phyloP scores from a whole-genome alignment of 129 eudicot genomes.

The Centaurea solstitialis region DNA sequence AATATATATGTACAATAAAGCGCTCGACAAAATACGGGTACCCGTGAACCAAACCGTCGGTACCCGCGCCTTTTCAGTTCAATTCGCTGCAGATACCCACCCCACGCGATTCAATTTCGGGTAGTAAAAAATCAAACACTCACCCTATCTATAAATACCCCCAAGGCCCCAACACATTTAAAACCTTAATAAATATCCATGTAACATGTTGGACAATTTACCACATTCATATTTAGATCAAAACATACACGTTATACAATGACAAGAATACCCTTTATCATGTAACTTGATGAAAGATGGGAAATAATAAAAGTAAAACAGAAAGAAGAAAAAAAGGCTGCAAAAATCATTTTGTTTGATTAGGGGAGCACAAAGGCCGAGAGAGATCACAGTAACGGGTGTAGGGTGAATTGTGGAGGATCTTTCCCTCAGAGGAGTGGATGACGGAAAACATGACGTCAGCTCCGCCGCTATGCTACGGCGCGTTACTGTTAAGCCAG shows the following conservation, averaged over 20 bases:
- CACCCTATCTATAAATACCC: no score
- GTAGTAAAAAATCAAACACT: no score
- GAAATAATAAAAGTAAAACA: not conserved
- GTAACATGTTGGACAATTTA: no score
- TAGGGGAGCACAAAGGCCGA: slow-evolving; percentile 23
- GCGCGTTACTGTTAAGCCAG: slow-evolving; percentile 5
- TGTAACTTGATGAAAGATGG: not conserved
- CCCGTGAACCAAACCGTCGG: no score
- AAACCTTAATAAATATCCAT: no score
- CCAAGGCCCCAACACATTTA: no score
- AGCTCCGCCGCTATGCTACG: slow-evolving; percentile 40
- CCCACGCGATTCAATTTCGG: no score
- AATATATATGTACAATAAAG: no score
- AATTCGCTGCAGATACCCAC: no score
- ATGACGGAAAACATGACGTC: slow-evolving; percentile 39
- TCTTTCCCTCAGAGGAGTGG: not conserved
- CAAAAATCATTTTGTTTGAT: slow-evolving; percentile 13
- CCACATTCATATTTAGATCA: not conserved
- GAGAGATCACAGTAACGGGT: slow-evolving; percentile 16
- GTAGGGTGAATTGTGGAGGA: slow-evolving; percentile 10
- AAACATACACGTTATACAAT: not conserved
- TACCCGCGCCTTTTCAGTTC: no score
- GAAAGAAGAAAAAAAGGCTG: slow-evolving; percentile 16
- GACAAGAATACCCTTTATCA: not conserved
- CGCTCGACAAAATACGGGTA: no score